Evolutionary conservation across 129 eudicot genomes (phyloP).

Genomic region (Mikania micrantha): DNA sequence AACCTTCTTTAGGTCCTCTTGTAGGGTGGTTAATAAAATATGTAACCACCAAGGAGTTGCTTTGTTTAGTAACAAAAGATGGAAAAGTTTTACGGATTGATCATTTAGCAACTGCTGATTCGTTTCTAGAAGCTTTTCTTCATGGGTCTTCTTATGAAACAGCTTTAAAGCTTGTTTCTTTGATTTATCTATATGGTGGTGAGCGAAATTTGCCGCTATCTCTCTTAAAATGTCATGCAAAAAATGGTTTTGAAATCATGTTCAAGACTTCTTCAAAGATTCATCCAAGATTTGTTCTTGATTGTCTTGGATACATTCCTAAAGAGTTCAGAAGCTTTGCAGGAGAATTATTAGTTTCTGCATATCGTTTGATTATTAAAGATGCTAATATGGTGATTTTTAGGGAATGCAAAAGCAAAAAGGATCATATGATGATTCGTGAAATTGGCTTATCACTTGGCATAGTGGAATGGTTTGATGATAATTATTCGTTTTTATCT

Average conservation of each 20-base stretch:
- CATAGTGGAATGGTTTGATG: slow-evolving; percentile 71
- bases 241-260: slow-evolving; percentile 56
- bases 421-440: slow-evolving; percentile 68
- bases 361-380: slow-evolving; percentile 39
- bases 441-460: slow-evolving; percentile 80
- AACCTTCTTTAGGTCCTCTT: slow-evolving; percentile 87
- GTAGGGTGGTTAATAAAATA: slow-evolving; percentile 65
- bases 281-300: slow-evolving; percentile 50
- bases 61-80: slow-evolving; percentile 63
- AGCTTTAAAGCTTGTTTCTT: slow-evolving; percentile 63
- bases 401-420: slow-evolving; percentile 42
- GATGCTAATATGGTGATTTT: slow-evolving; percentile 57
- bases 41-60: slow-evolving; percentile 59
- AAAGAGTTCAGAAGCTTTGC: slow-evolving; percentile 63
- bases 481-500: slow-evolving; percentile 30
- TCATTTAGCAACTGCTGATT: slow-evolving; percentile 70
- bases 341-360: slow-evolving; percentile 66
- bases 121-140: slow-evolving; percentile 58
- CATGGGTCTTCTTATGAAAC: slow-evolving; percentile 57
- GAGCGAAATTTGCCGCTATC: slow-evolving; percentile 49
- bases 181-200: slow-evolving; percentile 66
- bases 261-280: slow-evolving; percentile 17
- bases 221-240: slow-evolving; percentile 61
- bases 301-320: slow-evolving; percentile 65
- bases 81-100: slow-evolving; percentile 72